Evolutionary conservation across 768 basidiomycete species (phyloP).

Genomic region (Rhodosporidiobolus odoratus): DNA sequence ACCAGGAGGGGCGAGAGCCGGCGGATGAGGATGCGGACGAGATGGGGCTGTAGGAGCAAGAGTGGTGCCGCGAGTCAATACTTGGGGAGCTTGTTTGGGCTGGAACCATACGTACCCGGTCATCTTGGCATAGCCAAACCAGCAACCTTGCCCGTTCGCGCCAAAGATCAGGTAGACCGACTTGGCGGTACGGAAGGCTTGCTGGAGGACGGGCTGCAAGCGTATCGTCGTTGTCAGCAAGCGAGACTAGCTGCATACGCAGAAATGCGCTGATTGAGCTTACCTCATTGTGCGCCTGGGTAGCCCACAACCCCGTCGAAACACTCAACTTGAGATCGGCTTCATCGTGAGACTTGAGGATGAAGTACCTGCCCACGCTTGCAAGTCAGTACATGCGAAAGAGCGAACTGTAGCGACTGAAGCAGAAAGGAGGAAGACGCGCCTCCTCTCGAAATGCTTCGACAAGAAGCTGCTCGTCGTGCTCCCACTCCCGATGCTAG

Average conservation of each 20-base stretch:
- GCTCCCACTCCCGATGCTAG: slow-evolving; percentile 7
- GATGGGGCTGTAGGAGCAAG: slow-evolving; percentile 53
- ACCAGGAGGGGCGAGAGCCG: slow-evolving; percentile 15
- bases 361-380: not conserved
- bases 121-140: slow-evolving; percentile 85
- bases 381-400: not conserved
- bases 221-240: slow-evolving; percentile 50
- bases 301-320: slow-evolving; percentile 76
- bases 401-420: no score
- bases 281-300: slow-evolving; percentile 54
- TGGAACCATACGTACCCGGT: slow-evolving; percentile 43
- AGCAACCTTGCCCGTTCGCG: slow-evolving; percentile 89
- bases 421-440: slow-evolving; percentile 51
- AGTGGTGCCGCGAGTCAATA: no score
- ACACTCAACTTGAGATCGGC: slow-evolving; percentile 48
- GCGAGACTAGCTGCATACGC: slow-evolving; percentile 32
- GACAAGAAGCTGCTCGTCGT: slow-evolving; percentile 53
- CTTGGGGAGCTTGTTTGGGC: no score
- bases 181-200: slow-evolving; percentile 83
- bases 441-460: slow-evolving; percentile 75
- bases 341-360: slow-evolving; percentile 37
- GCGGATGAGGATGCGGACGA: slow-evolving; percentile 35
- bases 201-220: slow-evolving; percentile 68
- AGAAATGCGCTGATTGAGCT: no score
- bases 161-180: slow-evolving; percentile 81